phyloP scores from a whole-genome alignment of 306 rosid genomes.

The Prunus armeniaca region DNA sequence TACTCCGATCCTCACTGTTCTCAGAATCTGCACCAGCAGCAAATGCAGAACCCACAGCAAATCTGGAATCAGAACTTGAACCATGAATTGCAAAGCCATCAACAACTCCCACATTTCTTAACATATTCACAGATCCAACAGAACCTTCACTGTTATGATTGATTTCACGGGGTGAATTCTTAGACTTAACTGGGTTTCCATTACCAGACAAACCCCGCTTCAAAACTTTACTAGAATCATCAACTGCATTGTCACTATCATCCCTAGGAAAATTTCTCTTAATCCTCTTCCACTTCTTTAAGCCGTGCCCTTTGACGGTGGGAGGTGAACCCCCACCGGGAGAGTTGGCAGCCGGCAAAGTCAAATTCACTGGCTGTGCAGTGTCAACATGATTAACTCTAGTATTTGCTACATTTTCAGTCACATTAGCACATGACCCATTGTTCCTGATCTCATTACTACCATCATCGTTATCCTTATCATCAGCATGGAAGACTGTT shows the following conservation, averaged over 20 bases:
- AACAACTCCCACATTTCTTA: constrained; percentile 44
- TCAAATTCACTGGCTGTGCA: constrained; percentile 28
- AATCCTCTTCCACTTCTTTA: constrained; percentile 62
- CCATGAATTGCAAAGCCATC: constrained; percentile 44
- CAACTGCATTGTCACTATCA: constrained; percentile 22
- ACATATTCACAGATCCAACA: constrained; percentile 42
- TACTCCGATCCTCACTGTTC: constrained; percentile 77
- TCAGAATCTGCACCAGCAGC: constrained; percentile 79
- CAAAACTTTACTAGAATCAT: constrained; percentile 52
- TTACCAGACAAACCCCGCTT: constrained; percentile 61
- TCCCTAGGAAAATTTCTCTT: constrained; percentile 47
- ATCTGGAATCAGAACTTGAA: constrained; percentile 62
- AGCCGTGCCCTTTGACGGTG: constrained; percentile 34
- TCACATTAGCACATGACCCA: constrained; percentile 37
- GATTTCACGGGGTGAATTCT: constrained; percentile 31
- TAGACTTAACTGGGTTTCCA: constrained; percentile 40
- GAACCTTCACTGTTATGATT: constrained; percentile 53
- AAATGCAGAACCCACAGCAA: constrained; percentile 60
- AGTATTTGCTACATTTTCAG: constrained; percentile 34
- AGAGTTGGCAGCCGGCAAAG: constrained; percentile 19
- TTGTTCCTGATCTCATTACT: constrained; percentile 33
- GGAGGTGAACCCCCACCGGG: constrained; percentile 28
- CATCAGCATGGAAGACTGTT: constrained; percentile 29
- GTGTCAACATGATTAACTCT: constrained; percentile 23
- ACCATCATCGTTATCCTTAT: constrained; percentile 34